Base-by-base conservation (phyloP, 169 alveolate species). In the Cystoisospora suis region DNA sequence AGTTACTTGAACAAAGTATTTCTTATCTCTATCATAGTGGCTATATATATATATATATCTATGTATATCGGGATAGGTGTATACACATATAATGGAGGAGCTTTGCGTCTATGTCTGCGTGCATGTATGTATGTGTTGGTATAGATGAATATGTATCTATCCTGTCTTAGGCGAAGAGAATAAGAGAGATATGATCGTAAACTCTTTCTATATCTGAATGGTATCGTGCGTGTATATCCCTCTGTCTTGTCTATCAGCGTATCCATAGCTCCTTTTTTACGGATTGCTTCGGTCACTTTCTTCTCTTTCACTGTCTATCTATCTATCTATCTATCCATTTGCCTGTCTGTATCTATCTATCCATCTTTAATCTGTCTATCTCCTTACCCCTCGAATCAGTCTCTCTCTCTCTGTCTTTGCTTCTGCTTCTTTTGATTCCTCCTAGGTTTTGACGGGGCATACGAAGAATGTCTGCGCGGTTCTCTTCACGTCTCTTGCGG, bases 401-500 rank as follows among this genome's bases (percentile, higher is more conserved):
- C 65, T 15, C 23, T 53, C 23, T 23, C 65, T 53, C 23, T 23
- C 65, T 53, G 65, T 53, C 23, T 12, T 23, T 53, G 65, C 65
- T 53, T 12, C 65, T 53, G 65, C 65, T n/a, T n/a, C n/a, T n/a
- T n/a, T n/a, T 32, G 58, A 3, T 36, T 5, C 27, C 20, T 40
- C 15, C 61, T 91, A 92, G 93, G 98, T 99, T 61, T 95, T 99
- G 81, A 95, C 95, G 40, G 99, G 99, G 3, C 99, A 99, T 95
- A 93, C 97, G 47, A 95, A 96, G 72, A 98, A 98, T 88, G 97
- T 99, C 45, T 94, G 99, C 49, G 96, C 99, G 15, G 99, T 98
- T 38, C 90, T 96, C 58, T 98, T 96, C 93, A 45, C 88, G 3
- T 0, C 58, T 23, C 59, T 81, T 2, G 65, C 61, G 0, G 69